phyloP scores from a whole-genome alignment of 768 basidiomycete genomes.

The Floccularia luteovirens region DNA sequence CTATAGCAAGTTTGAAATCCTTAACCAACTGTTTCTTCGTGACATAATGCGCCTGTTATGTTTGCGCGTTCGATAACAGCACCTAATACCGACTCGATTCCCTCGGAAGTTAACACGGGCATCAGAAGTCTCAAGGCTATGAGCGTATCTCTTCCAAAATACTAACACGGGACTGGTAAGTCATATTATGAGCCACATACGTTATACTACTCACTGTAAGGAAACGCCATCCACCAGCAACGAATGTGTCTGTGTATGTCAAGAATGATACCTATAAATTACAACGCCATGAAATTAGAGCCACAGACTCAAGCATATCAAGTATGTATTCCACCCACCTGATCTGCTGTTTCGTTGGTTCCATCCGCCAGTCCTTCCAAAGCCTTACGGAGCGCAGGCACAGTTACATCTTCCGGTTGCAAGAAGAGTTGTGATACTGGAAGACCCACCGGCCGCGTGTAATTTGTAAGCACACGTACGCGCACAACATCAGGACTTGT shows the following conservation, averaged over 20 bases:
- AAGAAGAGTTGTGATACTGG: conserved; percentile 23
- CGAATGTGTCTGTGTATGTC: conserved; percentile 28
- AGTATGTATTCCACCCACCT: not conserved
- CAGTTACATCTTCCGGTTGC: conserved; percentile 15
- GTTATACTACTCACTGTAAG: conserved; percentile 19
- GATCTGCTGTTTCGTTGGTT: conserved; percentile 13
- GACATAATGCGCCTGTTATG: conserved; percentile 31
- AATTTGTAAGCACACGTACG: conserved; percentile 28
- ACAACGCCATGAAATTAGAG: too few species aligned
- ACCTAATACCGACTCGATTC: conserved; percentile 33
- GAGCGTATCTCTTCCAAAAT: conserved; percentile 31
- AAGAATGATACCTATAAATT: conserved; percentile 26
- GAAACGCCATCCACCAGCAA: conserved; percentile 38
- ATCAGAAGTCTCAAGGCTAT: conserved; percentile 33
- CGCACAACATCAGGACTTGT: conserved; percentile 8
- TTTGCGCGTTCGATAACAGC: conserved; percentile 36
- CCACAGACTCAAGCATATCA: too few species aligned
- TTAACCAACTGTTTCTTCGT: conserved; percentile 31
- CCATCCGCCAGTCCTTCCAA: conserved; percentile 20
- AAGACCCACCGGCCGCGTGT: conserved; percentile 25
- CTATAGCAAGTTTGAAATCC: not conserved
- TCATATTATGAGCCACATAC: not conserved
- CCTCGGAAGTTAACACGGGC: conserved; percentile 28
- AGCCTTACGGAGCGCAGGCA: conserved; percentile 14
- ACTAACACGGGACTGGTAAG: conserved; percentile 9